Evolutionary conservation across 129 eudicot genomes (phyloP), one percentile per base, ranked within the genome.

Genomic region (Heracleum sosnowskyi): DNA sequence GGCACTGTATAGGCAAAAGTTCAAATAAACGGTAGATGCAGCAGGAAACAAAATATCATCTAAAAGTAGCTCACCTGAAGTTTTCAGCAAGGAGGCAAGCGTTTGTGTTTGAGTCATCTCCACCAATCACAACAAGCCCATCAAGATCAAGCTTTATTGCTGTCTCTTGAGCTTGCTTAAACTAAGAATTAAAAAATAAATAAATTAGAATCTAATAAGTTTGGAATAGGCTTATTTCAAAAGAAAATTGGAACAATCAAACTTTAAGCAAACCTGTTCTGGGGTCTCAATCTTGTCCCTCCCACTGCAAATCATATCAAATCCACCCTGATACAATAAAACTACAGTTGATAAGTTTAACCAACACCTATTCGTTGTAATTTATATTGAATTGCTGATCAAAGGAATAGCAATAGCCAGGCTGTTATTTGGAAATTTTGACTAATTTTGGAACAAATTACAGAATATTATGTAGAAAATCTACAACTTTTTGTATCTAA

Each of bases 61-160:
- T 7, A 44, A 24, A 28, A 17, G 26, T 2, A 26, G 17, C 0
- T 74, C 60, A 74, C 99, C 97, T 90, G 44, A 96, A 96, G 82
- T 96, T 84, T 76, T 96, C 99, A 81, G 99, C 97, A 76, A 96
- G 95, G 79, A 96, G 97, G 75, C 97, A 96, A 69, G 99, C 99
- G 76, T 96, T 96, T 42, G 99, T 96, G 82, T 96, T 96, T 78
- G 99, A 92, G 88, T 96, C 99, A 79, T 96, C 99, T 76, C 99
- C 99, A 63, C 99, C 97, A 83, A 96, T 96, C 68, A 96, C 97
- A 73, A 96, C 97, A 87, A 96, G 95, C 40, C 99, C 99, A 82
- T 96, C 99, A 35, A 96, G 87, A 81, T 96, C 99, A 81, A 96
- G 99, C 88, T 83, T 96, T 57, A 77, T 13, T 46, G 89, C 97